These are phyloP conservation scores for Annona squamosa DNA, from an alignment of 164 flowering plant genomes.

Conservation along the genomic window DNA sequence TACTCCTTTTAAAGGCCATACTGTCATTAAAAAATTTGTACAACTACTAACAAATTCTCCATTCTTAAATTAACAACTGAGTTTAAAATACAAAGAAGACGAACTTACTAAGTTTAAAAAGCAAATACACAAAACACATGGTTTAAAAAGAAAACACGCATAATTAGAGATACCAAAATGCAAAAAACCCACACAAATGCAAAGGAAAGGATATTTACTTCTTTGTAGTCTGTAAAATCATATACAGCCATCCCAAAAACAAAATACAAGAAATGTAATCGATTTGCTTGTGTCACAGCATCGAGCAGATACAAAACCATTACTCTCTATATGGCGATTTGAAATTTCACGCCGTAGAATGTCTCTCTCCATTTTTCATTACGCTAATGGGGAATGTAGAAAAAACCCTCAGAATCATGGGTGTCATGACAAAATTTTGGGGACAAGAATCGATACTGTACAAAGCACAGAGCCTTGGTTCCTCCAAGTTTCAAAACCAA, in stretches of 20 bases:
- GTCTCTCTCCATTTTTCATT: background rate
- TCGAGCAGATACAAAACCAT: constrained; percentile 1
- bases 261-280: background rate
- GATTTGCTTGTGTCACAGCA: background rate
- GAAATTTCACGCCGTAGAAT: background rate
- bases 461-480: background rate
- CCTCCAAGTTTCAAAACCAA: background rate
- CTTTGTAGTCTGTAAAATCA: background rate
- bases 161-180: no score
- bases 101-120: no score
- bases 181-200: background rate
- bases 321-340: background rate
- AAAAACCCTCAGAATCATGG: constrained; percentile 9
- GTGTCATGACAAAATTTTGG: constrained; percentile 10
- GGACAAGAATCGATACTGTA: constrained; percentile 9
- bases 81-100: no score
- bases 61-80: no score
- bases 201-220: background rate
- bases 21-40: no score
- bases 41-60: no score
- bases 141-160: no score
- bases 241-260: background rate
- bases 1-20: no score
- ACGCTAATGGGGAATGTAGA: background rate
- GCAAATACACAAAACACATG: no score